A percentile compares a stretch with the other conserved stretches of the same genome.
These are phyloP conservation scores for Halocafeteria seosinensis DNA, from an alignment of 108 stramenopile species.

Conservation along the genomic window DNA sequence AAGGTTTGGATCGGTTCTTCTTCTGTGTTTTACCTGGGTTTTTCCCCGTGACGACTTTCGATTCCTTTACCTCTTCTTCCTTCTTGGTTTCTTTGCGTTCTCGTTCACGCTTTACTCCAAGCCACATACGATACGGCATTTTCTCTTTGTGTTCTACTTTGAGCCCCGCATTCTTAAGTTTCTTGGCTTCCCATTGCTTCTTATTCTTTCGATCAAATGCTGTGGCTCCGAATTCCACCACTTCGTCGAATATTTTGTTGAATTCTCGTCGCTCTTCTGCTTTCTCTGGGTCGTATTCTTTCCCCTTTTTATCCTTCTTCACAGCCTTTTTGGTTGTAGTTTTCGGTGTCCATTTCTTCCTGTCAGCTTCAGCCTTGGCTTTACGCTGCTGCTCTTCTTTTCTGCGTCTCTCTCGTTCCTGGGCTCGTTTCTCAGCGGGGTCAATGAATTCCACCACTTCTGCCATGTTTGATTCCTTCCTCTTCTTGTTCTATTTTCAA, in stretches of 20 bases:
- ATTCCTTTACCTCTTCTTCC: not conserved
- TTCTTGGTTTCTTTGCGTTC: not conserved
- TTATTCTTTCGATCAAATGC: not conserved
- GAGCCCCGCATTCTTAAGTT: not conserved
- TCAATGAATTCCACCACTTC: too few species aligned
- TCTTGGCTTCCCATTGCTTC: not conserved
- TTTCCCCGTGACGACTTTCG: not conserved
- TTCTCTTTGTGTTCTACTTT: not conserved
- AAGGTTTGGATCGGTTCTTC: not conserved
- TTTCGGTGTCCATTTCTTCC: too few species aligned
- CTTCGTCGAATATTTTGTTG: not conserved
- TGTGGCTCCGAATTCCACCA: not conserved
- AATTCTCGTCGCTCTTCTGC: not conserved
- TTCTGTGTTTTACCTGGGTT: not conserved
- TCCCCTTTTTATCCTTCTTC: too few species aligned
- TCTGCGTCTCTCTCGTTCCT: too few species aligned
- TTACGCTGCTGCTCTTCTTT: too few species aligned
- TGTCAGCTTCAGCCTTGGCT: too few species aligned
- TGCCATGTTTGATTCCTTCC: too few species aligned
- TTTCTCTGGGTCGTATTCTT: not conserved
- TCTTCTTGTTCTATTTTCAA: too few species aligned
- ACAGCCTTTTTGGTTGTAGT: too few species aligned
- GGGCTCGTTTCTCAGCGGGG: too few species aligned
- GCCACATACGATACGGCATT: not conserved
- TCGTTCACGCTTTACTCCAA: not conserved